These are phyloP conservation scores for Leishmania lainsoni DNA, from an alignment of 208 protist genomes.

Conservation along the genomic window DNA sequence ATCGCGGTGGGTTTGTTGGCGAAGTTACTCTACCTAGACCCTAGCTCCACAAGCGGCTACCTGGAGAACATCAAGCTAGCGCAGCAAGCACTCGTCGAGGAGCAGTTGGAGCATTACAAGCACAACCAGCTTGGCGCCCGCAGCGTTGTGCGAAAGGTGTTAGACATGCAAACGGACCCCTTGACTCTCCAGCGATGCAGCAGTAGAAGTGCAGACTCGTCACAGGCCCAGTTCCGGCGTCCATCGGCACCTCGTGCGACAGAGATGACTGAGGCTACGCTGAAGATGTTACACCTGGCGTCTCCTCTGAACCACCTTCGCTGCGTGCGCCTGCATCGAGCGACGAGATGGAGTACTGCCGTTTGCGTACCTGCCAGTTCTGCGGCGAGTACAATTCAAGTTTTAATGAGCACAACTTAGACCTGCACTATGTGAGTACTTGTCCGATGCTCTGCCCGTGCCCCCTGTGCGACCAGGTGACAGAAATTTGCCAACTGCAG, in stretches of 20 bases:
- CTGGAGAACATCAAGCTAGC: conserved; percentile 73
- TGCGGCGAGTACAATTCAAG: conserved; percentile 74
- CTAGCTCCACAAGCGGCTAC: conserved; percentile 22
- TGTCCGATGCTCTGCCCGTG: conserved; percentile 94
- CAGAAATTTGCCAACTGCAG: conserved; percentile 88
- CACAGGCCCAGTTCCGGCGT: conserved; percentile 3
- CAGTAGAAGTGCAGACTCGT: conserved; percentile 4
- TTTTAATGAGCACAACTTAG: conserved; percentile 76
- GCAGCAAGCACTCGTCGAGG: conserved; percentile 73
- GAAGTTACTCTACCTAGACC: conserved; percentile 55
- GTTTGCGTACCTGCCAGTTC: conserved; percentile 83
- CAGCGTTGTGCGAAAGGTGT: conserved; percentile 5
- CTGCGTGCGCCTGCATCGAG: conserved; percentile 14
- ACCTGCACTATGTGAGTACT: conserved; percentile 83
- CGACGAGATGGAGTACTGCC: conserved; percentile 31
- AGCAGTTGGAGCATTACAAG: conserved; percentile 53
- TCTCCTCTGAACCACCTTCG: neutral
- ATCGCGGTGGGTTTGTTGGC: conserved; percentile 72
- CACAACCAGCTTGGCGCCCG: conserved; percentile 10
- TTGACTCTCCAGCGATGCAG: conserved; percentile 13
- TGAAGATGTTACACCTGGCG: neutral
- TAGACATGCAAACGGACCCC: conserved; percentile 23
- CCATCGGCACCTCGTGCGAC: neutral
- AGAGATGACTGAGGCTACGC: neutral
- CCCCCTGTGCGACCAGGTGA: conserved; percentile 91